Percentiles rank a stretch among this genome's conserved stretches.
These are phyloP conservation scores for Maudiozyma bulderi DNA, from an alignment of 805 yeast species.

Conservation along the genomic window DNA sequence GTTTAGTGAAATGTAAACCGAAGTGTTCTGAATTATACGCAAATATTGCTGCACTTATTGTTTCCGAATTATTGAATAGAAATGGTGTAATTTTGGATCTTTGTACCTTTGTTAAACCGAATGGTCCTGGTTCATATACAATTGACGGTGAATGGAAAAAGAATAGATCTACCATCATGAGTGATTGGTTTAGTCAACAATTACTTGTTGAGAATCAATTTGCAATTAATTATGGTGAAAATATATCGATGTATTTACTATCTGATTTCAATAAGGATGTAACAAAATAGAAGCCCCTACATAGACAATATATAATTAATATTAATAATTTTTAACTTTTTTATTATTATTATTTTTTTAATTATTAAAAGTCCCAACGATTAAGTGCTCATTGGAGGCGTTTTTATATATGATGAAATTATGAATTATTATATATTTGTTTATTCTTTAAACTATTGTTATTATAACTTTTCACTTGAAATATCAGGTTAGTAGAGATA, in stretches of 20 bases:
- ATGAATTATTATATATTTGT: neutral
- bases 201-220: conserved; percentile 35
- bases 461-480: too few species aligned
- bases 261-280: conserved; percentile 40
- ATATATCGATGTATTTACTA: conserved; percentile 46
- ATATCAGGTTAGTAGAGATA: too few species aligned
- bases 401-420: neutral
- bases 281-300: neutral
- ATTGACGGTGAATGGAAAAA: conserved; percentile 48
- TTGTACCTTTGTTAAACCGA: conserved; percentile 57
- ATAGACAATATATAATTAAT: neutral
- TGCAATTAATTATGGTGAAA: conserved; percentile 62
- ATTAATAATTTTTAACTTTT: neutral
- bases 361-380: neutral
- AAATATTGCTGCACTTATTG: conserved; percentile 73
- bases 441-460: neutral
- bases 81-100: conserved; percentile 80
- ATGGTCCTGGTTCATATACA: conserved; percentile 28
- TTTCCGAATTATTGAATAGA: conserved; percentile 63
- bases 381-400: neutral
- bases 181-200: conserved; percentile 43
- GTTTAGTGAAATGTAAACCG: conserved; percentile 57
- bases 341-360: neutral
- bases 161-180: conserved; percentile 62
- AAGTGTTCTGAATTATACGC: conserved; percentile 40